phyloP scores from a whole-genome alignment of 768 basidiomycete genomes.

The Bullera alba region DNA sequence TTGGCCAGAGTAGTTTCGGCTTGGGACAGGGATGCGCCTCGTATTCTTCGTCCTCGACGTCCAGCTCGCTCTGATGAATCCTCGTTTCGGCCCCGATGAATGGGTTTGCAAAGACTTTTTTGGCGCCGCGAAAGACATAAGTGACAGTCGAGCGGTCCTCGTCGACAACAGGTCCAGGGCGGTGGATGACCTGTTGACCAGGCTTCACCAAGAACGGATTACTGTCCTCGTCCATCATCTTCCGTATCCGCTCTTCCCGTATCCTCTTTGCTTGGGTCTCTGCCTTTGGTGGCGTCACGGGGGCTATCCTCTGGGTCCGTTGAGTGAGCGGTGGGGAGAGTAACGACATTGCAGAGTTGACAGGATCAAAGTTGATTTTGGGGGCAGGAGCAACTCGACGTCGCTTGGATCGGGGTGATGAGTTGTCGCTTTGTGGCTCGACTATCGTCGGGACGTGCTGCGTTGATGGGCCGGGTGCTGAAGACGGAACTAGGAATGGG shows the following conservation, averaged over 20 bases:
- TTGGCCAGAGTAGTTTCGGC: slow-evolving; percentile 35
- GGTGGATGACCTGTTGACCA: slow-evolving; percentile 6
- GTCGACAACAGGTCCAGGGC: slow-evolving; percentile 13
- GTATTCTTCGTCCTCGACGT: slow-evolving; percentile 26
- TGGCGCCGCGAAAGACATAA: slow-evolving; percentile 37
- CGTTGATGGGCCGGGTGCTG: too few species aligned
- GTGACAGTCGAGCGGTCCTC: slow-evolving; percentile 24
- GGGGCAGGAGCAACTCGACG: slow-evolving; percentile 1
- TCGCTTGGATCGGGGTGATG: not conserved
- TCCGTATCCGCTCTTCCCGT: slow-evolving; percentile 2
- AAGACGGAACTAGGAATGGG: slow-evolving; percentile 15
- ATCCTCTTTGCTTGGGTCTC: not conserved
- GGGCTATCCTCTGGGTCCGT: slow-evolving; percentile 5
- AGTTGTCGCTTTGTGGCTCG: not conserved
- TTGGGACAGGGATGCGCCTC: slow-evolving; percentile 30
- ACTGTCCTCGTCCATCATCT: slow-evolving; percentile 25
- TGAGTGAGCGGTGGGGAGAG: slow-evolving; percentile 17
- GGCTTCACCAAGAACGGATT: slow-evolving; percentile 33
- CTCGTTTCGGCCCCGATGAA: slow-evolving; percentile 9
- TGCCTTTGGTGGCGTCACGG: not conserved
- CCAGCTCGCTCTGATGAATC: slow-evolving; percentile 16
- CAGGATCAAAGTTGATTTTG: not conserved
- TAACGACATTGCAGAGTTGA: slow-evolving; percentile 1
- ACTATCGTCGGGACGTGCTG: not conserved
- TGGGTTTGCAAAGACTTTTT: slow-evolving; percentile 36